Evolutionary conservation across 2,329 filamentous ascomycete species (phyloP).

Genomic region (Ophiostoma australiae): DNA sequence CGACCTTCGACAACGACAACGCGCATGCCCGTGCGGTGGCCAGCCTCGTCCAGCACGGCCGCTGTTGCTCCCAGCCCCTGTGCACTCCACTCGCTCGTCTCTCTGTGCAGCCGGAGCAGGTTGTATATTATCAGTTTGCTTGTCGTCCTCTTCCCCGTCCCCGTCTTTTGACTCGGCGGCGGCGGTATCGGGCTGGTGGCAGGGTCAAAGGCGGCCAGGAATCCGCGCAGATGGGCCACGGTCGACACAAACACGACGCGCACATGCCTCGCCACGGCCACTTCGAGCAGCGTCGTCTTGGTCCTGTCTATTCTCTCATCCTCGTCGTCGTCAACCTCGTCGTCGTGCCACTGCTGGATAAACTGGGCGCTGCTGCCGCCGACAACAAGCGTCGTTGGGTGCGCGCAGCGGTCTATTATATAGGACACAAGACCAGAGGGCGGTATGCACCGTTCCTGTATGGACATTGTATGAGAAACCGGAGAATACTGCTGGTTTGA

Average conservation of each 20-base stretch:
- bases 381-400: constrained; percentile 64
- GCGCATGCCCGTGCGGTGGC: constrained; percentile 41
- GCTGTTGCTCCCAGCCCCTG: constrained; percentile 63
- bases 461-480: constrained; percentile 22
- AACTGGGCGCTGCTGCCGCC: constrained; percentile 64
- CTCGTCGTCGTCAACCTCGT: constrained; percentile 16
- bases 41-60: constrained; percentile 59
- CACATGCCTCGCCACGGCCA: constrained; percentile 64
- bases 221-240: constrained; percentile 71
- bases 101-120: constrained; percentile 59
- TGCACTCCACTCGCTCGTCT: constrained; percentile 68
- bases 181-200: constrained; percentile 36
- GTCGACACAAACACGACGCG: constrained; percentile 68
- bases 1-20: constrained; percentile 46
- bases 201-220: constrained; percentile 55
- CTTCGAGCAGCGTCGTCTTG: constrained; percentile 59
- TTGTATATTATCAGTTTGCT: constrained; percentile 56
- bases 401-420: constrained; percentile 51
- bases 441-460: constrained; percentile 50
- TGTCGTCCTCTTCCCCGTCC: background rate
- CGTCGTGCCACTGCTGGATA: constrained; percentile 48
- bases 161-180: constrained; percentile 33
- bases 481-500: background rate
- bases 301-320: constrained; percentile 42
- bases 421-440: constrained; percentile 61